A percentile compares a stretch with the other conserved stretches of the same genome.
phyloP scores from a whole-genome alignment of 1,284 basidiomycete species.

The Pyrrhoderma lamaoense region DNA sequence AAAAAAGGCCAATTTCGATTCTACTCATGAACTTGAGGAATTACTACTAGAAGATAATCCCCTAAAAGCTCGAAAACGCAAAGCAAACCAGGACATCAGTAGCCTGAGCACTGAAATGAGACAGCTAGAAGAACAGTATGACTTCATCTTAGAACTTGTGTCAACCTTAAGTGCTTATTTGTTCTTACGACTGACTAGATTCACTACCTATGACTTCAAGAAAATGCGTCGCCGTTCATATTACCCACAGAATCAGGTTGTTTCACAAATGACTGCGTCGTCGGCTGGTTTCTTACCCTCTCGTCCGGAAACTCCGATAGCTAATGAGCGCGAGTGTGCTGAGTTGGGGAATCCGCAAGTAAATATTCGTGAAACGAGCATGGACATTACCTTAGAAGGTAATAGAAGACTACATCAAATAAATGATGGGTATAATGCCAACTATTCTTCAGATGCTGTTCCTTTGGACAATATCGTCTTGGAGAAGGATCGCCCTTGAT shows the following conservation, averaged over 20 bases:
- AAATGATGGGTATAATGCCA: slow-evolving; percentile 24
- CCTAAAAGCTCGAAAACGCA: slow-evolving; percentile 88
- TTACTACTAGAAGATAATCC: slow-evolving; percentile 95
- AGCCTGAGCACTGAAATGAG: slow-evolving; percentile 85
- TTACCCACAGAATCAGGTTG: slow-evolving; percentile 66
- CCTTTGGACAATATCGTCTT: slow-evolving; percentile 17
- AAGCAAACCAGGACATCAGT: slow-evolving; percentile 78
- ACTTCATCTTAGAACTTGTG: slow-evolving; percentile 19
- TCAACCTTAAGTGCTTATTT: background rate
- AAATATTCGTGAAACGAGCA: slow-evolving; percentile 9
- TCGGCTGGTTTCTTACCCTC: slow-evolving; percentile 37
- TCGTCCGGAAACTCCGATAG: slow-evolving; percentile 39
- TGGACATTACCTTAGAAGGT: slow-evolving; percentile 10
- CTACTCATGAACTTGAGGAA: slow-evolving; percentile 98
- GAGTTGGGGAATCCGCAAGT: slow-evolving; percentile 8
- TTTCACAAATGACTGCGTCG: slow-evolving; percentile 41
- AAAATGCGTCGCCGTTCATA: slow-evolving; percentile 80
- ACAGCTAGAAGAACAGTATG: slow-evolving; percentile 97
- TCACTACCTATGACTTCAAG: slow-evolving; percentile 77
- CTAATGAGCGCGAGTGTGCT: slow-evolving; percentile 20
- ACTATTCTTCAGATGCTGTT: slow-evolving; percentile 12
- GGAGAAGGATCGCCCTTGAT: slow-evolving; percentile 20
- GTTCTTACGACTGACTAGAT: slow-evolving; percentile 34
- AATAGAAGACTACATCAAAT: slow-evolving; percentile 22
- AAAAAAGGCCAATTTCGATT: slow-evolving; percentile 98